Base-by-base conservation (phyloP, 2,329 filamentous ascomycete species). In the Echinosphaeria canescens region DNA sequence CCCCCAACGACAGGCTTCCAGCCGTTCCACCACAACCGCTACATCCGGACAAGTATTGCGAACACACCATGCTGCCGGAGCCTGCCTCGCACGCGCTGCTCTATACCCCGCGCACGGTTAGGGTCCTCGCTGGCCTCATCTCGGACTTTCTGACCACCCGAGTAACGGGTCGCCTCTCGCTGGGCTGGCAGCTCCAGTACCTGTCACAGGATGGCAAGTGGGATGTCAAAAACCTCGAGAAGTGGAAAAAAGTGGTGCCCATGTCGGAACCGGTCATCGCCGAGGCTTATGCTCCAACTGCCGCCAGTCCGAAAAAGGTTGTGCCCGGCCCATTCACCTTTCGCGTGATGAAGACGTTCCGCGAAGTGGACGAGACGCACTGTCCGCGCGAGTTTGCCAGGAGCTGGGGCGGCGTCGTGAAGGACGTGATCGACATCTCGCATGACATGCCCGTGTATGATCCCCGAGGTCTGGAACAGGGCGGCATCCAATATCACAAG, bases 151-250 rank as follows among this genome's bases (percentile, higher is more conserved):
- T 93, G 15, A 59, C 68, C 12, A 57, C 61, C 3, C 63, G 81
- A 38, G 59, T 93, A 28, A 84, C 84, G 8, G 61, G 69, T 8
- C 70, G 82, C 7, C 62, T 93, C 10, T 78, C 71, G 2, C 65
- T 85, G 15, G 79, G 75, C 23, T 95, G 85, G 84, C 85, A 95
- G 48, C 57, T 95, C 11, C 76, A 85, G 38, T 75, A 88, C 39
- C 66, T 95, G 14, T 80, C 76, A 3, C 80, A 75, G 2, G 78
- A 82, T 36, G 84, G 84, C 3, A 95, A 95, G 51, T 95, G 85
- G 85, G 85, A 93, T 42, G 81, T 95, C 36, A 95, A 95, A 52
- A 95, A 95, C 41, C 59, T 93, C 9, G 70, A 65, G 31, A 95
- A 95, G 43, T 95, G 85, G 85, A 65, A 79, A 45, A 69, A 68